Evolutionary conservation across 129 eudicot species (phyloP).

Genomic region (Rutidosis leptorrhynchoides): DNA sequence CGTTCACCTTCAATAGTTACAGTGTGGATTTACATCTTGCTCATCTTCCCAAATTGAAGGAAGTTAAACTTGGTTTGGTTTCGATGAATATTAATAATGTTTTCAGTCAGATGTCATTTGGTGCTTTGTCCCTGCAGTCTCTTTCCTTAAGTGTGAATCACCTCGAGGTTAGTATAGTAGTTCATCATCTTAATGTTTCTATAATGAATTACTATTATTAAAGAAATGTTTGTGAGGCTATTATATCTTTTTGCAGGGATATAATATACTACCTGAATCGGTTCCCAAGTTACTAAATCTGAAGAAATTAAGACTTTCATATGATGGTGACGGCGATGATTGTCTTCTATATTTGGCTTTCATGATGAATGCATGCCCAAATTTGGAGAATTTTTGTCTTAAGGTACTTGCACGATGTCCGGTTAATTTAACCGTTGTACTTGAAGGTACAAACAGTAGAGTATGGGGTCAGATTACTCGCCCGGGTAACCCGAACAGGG

Average conservation of each 20-base stretch:
- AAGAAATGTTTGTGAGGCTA: neutral
- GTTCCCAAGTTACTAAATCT: constrained; percentile 22
- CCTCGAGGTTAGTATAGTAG: constrained; percentile 34
- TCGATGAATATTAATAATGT: neutral
- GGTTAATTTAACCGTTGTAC: too few species aligned
- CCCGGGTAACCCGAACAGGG: too few species aligned
- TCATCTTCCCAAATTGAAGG: constrained; percentile 38
- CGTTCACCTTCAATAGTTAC: constrained; percentile 37
- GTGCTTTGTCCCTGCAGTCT: constrained; percentile 33
- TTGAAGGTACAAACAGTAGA: too few species aligned
- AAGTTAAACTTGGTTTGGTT: constrained; percentile 10
- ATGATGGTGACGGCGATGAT: constrained; percentile 34
- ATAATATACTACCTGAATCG: constrained; percentile 7
- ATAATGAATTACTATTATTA: neutral
- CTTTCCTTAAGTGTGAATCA: constrained; percentile 32
- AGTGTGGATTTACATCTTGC: constrained; percentile 16
- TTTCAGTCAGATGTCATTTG: constrained; percentile 12
- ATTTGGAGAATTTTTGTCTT: constrained; percentile 32
- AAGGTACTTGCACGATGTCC: too few species aligned
- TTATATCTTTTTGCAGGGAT: constrained; percentile 24
- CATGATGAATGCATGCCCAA: constrained; percentile 31
- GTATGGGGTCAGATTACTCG: too few species aligned
- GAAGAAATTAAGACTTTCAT: constrained; percentile 32
- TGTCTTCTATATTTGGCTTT: constrained; percentile 16
- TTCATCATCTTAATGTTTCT: neutral